Evolutionary conservation across 495 filamentous ascomycete species (phyloP).

Genomic region (Podospora australis): DNA sequence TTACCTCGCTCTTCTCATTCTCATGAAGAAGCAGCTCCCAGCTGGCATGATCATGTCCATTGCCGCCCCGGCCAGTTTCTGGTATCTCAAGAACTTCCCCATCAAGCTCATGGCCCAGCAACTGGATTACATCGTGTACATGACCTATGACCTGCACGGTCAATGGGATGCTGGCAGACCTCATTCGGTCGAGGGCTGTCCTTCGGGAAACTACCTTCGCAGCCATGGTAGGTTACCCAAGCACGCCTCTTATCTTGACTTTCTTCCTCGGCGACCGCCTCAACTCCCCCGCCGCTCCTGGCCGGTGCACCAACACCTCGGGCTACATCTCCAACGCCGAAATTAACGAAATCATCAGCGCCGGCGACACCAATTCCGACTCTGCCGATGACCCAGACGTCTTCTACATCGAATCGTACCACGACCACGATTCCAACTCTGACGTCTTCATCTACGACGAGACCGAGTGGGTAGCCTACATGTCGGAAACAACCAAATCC

Average conservation of each 20-base stretch:
- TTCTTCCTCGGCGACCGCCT: constrained; percentile 6
- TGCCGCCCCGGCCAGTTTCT: constrained; percentile 26
- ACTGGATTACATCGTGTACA: constrained; percentile 37
- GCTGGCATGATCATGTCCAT: constrained; percentile 18
- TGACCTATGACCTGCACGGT: constrained; percentile 22
- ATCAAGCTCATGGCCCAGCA: constrained; percentile 19
- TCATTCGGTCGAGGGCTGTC: constrained; percentile 11
- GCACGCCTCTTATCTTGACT: constrained; percentile 33
- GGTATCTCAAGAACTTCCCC: constrained; percentile 24
- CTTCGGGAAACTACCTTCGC: constrained; percentile 32
- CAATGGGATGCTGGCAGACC: constrained; percentile 3
- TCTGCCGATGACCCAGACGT: not conserved
- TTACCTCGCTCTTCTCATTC: constrained; percentile 12
- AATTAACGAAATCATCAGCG: constrained; percentile 25
- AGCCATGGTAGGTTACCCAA: constrained; percentile 44
- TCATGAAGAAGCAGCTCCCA: constrained; percentile 3
- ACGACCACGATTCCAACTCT: constrained; percentile 13
- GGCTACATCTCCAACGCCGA: constrained; percentile 35
- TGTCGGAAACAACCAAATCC: constrained; percentile 20
- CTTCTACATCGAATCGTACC: no score
- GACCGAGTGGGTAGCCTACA: constrained; percentile 36
- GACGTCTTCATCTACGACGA: constrained; percentile 38
- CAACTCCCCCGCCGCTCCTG: constrained; percentile 16
- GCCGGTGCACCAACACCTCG: constrained; percentile 31
- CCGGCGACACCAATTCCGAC: not conserved